Conservation (phyloP, 169 alveolate genomes). For the Blepharisma undulans region DNA sequence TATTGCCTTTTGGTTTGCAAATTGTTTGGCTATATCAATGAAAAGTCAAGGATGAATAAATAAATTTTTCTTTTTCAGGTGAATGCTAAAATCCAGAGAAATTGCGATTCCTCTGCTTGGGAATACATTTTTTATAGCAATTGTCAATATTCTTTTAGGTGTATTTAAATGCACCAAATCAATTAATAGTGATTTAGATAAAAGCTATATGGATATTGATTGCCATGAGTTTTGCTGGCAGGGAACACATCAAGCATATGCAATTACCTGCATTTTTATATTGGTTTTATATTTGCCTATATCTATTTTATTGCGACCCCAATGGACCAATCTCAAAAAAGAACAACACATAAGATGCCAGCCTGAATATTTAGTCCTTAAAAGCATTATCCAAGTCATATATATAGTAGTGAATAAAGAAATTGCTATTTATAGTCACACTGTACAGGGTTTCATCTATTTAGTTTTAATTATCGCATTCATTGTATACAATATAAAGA, state of each 20-base stretch:
- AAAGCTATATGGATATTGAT: not conserved
- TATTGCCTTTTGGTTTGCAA: not conserved
- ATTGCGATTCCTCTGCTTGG: not conserved
- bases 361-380: not conserved
- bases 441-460: not conserved
- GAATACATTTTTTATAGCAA: not conserved
- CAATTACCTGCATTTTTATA: not conserved
- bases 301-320: not conserved
- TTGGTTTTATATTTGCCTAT: conserved; percentile 15
- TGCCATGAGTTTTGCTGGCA: conserved; percentile 27
- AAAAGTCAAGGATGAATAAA: not conserved
- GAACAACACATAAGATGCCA: not conserved
- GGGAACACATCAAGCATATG: not conserved
- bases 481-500: not conserved
- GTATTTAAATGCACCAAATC: conserved; percentile 1
- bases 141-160: not conserved
- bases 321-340: not conserved
- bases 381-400: not conserved
- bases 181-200: not conserved
- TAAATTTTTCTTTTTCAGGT: not conserved
- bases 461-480: not conserved
- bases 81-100: too few species aligned
- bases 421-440: not conserved
- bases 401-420: not conserved
- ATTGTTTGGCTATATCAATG: not conserved